phyloP scores from a whole-genome alignment of 305 asterid species.

The Fraxinus dipetala region DNA sequence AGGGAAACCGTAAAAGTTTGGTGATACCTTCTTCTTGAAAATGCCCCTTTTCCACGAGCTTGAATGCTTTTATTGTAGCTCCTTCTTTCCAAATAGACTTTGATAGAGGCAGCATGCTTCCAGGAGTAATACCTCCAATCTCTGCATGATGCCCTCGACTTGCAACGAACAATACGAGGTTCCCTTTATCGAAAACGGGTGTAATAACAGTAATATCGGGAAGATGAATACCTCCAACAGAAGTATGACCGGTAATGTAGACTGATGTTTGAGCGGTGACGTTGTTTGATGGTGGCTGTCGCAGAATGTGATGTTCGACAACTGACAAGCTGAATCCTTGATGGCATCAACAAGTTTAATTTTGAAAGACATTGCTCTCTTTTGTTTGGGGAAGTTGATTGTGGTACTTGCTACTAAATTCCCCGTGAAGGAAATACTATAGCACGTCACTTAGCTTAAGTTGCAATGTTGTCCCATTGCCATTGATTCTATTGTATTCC shows the following conservation, averaged over 20 bases:
- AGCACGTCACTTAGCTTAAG: too few species aligned
- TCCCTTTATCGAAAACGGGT: slow-evolving; percentile 67
- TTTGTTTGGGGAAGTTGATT: too few species aligned
- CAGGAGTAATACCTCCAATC: slow-evolving; percentile 96
- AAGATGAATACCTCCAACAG: slow-evolving; percentile 93
- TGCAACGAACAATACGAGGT: slow-evolving; percentile 84
- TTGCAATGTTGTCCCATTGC: too few species aligned
- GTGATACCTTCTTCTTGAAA: slow-evolving; percentile 86
- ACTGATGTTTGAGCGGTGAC: too few species aligned
- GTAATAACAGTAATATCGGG: slow-evolving; percentile 94
- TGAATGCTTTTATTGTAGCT: slow-evolving; percentile 90
- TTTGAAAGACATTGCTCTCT: too few species aligned
- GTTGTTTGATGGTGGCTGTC: too few species aligned
- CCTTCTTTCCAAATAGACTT: slow-evolving; percentile 95
- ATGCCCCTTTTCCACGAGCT: slow-evolving; percentile 80
- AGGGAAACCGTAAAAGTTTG: slow-evolving; percentile 60
- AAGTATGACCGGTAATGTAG: slow-evolving; percentile 64
- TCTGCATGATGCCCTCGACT: slow-evolving; percentile 98
- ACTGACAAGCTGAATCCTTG: too few species aligned
- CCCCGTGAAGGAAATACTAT: too few species aligned
- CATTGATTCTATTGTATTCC: too few species aligned
- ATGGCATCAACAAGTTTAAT: too few species aligned
- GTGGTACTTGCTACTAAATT: too few species aligned
- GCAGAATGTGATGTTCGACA: too few species aligned
- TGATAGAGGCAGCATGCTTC: slow-evolving; percentile 98